These are phyloP conservation scores for Brasilioporus rufonigricans DNA, from an alignment of 768 basidiomycete genomes.

Conservation along the genomic window DNA sequence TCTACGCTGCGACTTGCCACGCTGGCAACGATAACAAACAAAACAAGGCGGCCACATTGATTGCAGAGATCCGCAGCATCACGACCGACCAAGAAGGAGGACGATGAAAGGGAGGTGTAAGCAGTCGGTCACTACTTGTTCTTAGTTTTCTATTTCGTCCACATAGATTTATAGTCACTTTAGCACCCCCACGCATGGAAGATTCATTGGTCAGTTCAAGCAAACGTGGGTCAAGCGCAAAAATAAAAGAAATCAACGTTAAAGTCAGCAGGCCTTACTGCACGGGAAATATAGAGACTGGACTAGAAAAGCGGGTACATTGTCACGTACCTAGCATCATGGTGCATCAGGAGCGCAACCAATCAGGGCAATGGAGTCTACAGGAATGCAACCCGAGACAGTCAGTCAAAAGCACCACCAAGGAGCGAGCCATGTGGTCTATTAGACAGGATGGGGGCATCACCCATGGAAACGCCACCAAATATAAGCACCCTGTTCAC, in stretches of 20 bases:
- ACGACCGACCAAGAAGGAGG: too few species aligned
- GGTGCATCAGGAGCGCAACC: not conserved
- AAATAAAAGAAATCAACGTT: not conserved
- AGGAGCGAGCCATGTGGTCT: not conserved
- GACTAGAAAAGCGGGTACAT: not conserved
- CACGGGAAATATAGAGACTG: too few species aligned
- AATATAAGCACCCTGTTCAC: not conserved
- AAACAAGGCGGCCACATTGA: conserved; percentile 1
- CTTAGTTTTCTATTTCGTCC: too few species aligned
- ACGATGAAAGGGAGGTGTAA: too few species aligned
- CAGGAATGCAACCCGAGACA: too few species aligned
- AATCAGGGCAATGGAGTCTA: not conserved
- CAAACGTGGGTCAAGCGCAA: not conserved
- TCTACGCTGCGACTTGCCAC: conserved; percentile 16
- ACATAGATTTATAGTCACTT: not conserved
- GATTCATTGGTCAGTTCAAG: not conserved
- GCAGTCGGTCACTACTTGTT: too few species aligned
- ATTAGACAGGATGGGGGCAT: not conserved
- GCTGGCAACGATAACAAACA: conserved; percentile 5
- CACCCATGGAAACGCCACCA: not conserved
- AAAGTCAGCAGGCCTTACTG: not conserved
- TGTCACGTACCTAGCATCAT: not conserved
- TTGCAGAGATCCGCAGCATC: not conserved
- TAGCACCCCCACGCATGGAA: too few species aligned
- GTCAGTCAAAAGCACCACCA: not conserved